These are phyloP conservation scores for Wakefieldia striispora DNA, from an alignment of 768 basidiomycete species.

Conservation along the genomic window DNA sequence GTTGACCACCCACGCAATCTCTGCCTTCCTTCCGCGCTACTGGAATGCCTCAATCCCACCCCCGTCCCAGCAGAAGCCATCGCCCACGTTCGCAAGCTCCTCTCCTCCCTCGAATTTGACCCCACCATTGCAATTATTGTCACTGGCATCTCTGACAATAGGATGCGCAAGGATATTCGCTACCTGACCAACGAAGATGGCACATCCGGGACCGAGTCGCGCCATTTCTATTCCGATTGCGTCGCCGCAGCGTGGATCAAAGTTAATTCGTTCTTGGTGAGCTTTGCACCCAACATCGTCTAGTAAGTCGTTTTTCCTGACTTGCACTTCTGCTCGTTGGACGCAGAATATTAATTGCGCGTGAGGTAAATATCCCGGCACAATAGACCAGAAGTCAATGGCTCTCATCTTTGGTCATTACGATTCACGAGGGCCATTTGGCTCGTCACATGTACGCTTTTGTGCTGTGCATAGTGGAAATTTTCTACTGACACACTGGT, in stretches of 20 bases:
- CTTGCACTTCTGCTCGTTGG: background rate
- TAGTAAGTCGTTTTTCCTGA: conserved; percentile 46
- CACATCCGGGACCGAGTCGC: conserved; percentile 63
- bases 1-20: conserved; percentile 44
- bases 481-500: background rate
- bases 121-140: conserved; percentile 67
- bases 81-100: conserved; percentile 52
- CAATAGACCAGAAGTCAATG: conserved; percentile 45
- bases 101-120: conserved; percentile 74
- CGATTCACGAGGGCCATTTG: conserved; percentile 90
- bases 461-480: too few species aligned
- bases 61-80: conserved; percentile 57
- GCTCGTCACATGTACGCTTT: conserved; percentile 49
- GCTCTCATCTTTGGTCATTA: conserved; percentile 86
- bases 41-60: conserved; percentile 67
- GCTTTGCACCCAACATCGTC: conserved; percentile 85
- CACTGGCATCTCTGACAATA: conserved; percentile 60
- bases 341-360: background rate
- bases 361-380: conserved; percentile 56
- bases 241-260: conserved; percentile 32
- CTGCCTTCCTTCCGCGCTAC: too few species aligned
- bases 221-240: conserved; percentile 85
- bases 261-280: conserved; percentile 56
- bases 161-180: conserved; percentile 68
- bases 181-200: conserved; percentile 84